A percentile compares a stretch with the other conserved stretches of the same genome.
Conservation (phyloP, 1,284 basidiomycete genomes). For the Polyporus tsugae region DNA sequence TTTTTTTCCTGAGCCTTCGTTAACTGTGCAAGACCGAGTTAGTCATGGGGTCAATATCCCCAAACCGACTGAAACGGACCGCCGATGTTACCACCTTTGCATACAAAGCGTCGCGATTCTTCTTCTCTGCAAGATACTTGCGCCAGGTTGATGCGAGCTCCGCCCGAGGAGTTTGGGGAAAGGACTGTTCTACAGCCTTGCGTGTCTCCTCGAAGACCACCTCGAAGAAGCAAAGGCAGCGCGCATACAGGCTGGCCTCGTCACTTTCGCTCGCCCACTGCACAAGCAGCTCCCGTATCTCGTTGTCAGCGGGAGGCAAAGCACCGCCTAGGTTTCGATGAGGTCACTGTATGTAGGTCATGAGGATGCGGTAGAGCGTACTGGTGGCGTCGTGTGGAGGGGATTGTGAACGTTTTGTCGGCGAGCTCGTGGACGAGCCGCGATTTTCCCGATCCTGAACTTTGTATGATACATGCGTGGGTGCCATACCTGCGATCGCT, state of each 20-base stretch:
- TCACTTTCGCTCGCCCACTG: not conserved
- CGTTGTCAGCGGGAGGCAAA: not conserved
- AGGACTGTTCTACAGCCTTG: not conserved
- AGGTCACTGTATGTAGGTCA: not conserved
- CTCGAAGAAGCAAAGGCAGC: not conserved
- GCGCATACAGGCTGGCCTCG: not conserved
- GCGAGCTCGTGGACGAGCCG: constrained; percentile 60
- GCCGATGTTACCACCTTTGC: not conserved
- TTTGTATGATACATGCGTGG: constrained; percentile 29
- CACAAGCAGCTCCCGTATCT: not conserved
- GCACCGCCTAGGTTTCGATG: not conserved
- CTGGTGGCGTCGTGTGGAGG: not conserved
- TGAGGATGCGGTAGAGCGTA: not conserved
- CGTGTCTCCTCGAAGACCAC: not conserved
- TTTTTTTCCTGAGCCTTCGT: not conserved
- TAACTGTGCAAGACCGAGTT: not conserved
- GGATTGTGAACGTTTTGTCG: constrained; percentile 53
- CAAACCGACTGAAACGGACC: not conserved
- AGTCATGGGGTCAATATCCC: not conserved
- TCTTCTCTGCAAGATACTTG: not conserved
- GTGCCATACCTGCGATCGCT: not conserved
- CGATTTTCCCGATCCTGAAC: constrained; percentile 46
- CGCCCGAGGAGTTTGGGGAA: not conserved
- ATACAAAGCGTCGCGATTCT: not conserved
- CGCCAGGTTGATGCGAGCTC: not conserved